Conservation (phyloP, 805 yeast genomes). For the Teunomyces pallodes region DNA sequence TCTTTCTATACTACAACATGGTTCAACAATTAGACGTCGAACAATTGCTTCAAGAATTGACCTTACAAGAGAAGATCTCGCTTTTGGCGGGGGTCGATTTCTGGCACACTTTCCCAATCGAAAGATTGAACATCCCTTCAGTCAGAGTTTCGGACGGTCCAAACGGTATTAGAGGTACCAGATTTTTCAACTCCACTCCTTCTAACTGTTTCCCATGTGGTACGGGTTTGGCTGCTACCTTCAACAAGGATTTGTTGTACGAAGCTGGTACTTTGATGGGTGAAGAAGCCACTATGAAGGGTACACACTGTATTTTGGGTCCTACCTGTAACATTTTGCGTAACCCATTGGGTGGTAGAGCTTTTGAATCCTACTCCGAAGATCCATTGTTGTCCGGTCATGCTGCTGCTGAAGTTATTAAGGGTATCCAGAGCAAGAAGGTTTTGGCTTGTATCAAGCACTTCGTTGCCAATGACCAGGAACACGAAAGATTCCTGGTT, state of each 20-base stretch:
- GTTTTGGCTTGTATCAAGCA: conserved; percentile 61
- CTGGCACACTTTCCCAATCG: conserved; percentile 15
- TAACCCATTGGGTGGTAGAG: conserved; percentile 60
- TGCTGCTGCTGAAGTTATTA: conserved; percentile 47
- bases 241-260: conserved; percentile 47
- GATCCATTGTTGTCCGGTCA: conserved; percentile 52
- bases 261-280: conserved; percentile 54
- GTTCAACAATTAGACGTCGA: conserved; percentile 25
- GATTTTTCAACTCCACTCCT: conserved; percentile 49
- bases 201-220: conserved; percentile 63
- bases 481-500: conserved; percentile 49
- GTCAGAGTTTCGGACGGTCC: conserved; percentile 51
- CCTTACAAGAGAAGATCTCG: conserved; percentile 34
- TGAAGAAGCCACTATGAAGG: conserved; percentile 51
- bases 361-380: conserved; percentile 61
- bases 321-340: conserved; percentile 52
- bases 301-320: conserved; percentile 50
- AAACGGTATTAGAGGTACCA: conserved; percentile 61
- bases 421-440: conserved; percentile 53
- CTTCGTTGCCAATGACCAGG: conserved; percentile 62
- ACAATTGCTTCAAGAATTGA: conserved; percentile 25
- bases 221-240: conserved; percentile 57
- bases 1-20: background rate
- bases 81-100: conserved; percentile 31
- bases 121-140: conserved; percentile 14